Evolutionary conservation across 805 yeast species (phyloP).

Genomic region (Yarrowia yakushimensis): DNA sequence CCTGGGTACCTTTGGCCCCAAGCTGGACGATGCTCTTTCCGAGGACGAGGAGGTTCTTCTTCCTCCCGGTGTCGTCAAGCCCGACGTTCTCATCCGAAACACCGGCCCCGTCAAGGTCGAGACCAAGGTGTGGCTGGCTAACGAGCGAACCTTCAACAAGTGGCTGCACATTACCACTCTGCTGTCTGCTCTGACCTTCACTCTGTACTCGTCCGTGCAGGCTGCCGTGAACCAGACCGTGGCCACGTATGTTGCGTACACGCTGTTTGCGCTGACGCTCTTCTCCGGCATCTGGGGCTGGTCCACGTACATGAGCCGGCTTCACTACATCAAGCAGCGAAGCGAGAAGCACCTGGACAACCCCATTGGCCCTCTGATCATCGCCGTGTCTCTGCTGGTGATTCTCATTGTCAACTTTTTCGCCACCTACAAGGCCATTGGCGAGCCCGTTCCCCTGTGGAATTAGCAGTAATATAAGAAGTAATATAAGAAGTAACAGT

Average conservation of each 20-base stretch:
- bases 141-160: constrained; percentile 93
- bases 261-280: constrained; percentile 74
- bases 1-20: constrained; percentile 40
- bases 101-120: constrained; percentile 92
- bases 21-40: constrained; percentile 35
- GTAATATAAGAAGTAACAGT: no score
- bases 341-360: constrained; percentile 87
- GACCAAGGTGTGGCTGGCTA: constrained; percentile 97
- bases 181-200: constrained; percentile 78
- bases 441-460: constrained; percentile 16
- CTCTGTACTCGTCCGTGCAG: constrained; percentile 72
- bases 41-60: constrained; percentile 83
- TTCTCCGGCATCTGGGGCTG: constrained; percentile 91
- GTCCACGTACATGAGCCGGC: constrained; percentile 64
- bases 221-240: constrained; percentile 53
- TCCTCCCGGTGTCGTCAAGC: constrained; percentile 87
- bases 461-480: no score
- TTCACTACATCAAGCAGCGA: constrained; percentile 70
- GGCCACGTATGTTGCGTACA: constrained; percentile 70
- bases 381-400: constrained; percentile 63
- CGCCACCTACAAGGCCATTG: constrained; percentile 17
- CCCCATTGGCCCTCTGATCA: constrained; percentile 79
- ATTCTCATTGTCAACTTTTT: constrained; percentile 68
- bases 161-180: constrained; percentile 90
- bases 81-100: constrained; percentile 73